Percentiles rank a stretch among this genome's conserved stretches.
Evolutionary conservation across 2,329 filamentous ascomycete genomes (phyloP).

Genomic region (Myriosclerotinia duriaeana): DNA sequence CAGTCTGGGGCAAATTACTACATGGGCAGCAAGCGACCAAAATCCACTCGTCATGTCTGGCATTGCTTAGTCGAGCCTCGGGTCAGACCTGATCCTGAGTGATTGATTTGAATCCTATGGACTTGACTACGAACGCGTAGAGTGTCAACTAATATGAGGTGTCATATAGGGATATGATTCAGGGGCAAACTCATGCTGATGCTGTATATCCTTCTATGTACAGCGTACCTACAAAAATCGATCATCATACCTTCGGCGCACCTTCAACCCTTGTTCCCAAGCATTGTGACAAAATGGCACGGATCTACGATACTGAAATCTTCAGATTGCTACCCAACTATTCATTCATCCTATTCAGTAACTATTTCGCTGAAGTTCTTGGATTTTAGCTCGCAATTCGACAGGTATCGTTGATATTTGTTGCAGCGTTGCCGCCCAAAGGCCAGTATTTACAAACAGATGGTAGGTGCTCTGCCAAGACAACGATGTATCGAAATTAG

Average conservation of each 20-base stretch:
- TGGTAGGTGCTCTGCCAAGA: constrained; percentile 19
- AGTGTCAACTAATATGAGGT: constrained; percentile 23
- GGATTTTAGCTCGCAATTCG: neutral
- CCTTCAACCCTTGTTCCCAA: constrained; percentile 12
- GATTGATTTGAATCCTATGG: constrained; percentile 5
- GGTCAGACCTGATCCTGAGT: constrained; percentile 4
- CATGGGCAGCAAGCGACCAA: neutral
- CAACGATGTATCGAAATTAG: constrained; percentile 12
- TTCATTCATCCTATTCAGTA: neutral
- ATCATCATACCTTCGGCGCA: constrained; percentile 11
- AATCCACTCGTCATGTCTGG: neutral
- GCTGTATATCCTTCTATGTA: neutral
- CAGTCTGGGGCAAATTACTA: constrained; percentile 8
- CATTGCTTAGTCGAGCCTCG: neutral
- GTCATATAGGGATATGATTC: constrained; percentile 5
- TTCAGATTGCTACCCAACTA: constrained; percentile 13
- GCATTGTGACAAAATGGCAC: constrained; percentile 4
- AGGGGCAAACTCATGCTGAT: constrained; percentile 15
- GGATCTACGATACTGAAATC: neutral
- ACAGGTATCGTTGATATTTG: neutral
- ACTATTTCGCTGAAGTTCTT: neutral
- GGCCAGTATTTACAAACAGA: constrained; percentile 12
- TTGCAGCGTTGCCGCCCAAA: constrained; percentile 1
- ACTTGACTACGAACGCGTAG: constrained; percentile 15
- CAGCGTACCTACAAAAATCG: neutral